A percentile compares a stretch with the other conserved stretches of the same genome.
Evolutionary conservation across 2,329 filamentous ascomycete species (phyloP).

Genomic region (Paraphaeosphaeria minitans): DNA sequence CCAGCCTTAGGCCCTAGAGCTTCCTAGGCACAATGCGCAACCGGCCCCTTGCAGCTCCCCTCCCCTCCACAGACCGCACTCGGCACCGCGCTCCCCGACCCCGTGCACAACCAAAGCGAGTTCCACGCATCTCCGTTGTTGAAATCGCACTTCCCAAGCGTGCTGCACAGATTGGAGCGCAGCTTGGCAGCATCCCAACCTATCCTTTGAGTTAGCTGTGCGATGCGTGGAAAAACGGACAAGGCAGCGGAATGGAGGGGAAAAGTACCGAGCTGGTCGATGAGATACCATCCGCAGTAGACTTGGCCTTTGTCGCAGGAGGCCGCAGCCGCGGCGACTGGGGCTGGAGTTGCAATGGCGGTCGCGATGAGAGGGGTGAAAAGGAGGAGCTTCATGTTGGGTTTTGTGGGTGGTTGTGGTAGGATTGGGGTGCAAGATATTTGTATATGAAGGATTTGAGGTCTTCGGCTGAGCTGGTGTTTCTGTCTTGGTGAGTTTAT

Average conservation of each 20-base stretch:
- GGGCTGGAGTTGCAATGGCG: neutral
- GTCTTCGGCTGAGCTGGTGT: neutral
- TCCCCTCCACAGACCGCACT: neutral
- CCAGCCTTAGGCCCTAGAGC: neutral
- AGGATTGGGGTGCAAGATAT: neutral
- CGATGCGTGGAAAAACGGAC: neutral
- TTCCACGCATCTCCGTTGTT: constrained; percentile 7
- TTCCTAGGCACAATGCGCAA: neutral
- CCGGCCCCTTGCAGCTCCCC: neutral
- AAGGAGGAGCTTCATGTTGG: neutral
- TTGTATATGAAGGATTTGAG: neutral
- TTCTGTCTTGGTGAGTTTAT: neutral
- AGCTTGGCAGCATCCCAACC: neutral
- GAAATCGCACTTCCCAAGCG: constrained; percentile 1
- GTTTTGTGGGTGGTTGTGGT: neutral
- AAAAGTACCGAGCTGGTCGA: constrained; percentile 3
- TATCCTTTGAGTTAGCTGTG: neutral
- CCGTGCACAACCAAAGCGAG: constrained; percentile 1
- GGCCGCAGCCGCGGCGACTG: neutral
- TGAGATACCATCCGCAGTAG: constrained; percentile 7
- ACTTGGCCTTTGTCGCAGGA: neutral
- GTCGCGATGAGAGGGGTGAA: neutral
- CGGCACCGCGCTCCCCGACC: neutral
- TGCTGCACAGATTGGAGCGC: neutral
- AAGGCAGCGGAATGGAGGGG: neutral